Base-by-base conservation (phyloP, 495 filamentous ascomycete genomes). In the Aspergillus leporis region DNA sequence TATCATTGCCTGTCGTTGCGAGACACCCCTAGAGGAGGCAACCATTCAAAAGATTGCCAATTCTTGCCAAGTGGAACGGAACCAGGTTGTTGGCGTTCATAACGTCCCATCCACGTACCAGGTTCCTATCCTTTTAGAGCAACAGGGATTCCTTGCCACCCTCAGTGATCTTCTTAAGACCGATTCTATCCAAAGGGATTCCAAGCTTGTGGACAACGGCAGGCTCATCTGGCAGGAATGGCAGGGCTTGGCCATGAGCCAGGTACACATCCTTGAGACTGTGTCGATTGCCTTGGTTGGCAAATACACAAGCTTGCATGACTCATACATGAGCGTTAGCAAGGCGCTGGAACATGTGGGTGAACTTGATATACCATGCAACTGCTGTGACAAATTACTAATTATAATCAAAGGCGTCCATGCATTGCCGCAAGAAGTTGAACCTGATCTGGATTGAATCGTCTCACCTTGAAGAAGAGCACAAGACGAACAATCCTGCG, bases 1-100 rank as follows among this genome's bases (percentile, higher is more conserved):
- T 71, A 71, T 97, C 64, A 94, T 97, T 74, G 94, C 95, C 8
- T 98, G 95, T 70, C 91, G 94, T 58, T 97, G 93, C 68, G 86
- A 90, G 63, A 74, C 77, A 41, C 81, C 85, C 5, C 83, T 98
- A 10, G 85, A 89, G 36, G 78, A 85, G 49, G 69, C 73, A n/a
- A 93, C 92, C 1, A 89, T 90, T 28, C 80, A 90, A 52, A 98
- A 98, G 76, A 90, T 98, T 56, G 92, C 94, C 50, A 83, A 83
- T 59, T 90, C 84, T 72, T 97, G 93, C 68, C 88, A 95, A 61
- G 87, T 96, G 25, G 87, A 92, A 51, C 67, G 78, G 16, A 79
- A 90, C 59, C 91, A 96, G 60, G 91, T 98, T 18, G 76, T 97
- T 50, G 88, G 83, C 14, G 94, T 98, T 8, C 88, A 88, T 58